Percentiles rank a stretch among this genome's conserved stretches.
phyloP scores from a whole-genome alignment of 2,329 filamentous ascomycete genomes.

The Zymoseptoria passerinii region DNA sequence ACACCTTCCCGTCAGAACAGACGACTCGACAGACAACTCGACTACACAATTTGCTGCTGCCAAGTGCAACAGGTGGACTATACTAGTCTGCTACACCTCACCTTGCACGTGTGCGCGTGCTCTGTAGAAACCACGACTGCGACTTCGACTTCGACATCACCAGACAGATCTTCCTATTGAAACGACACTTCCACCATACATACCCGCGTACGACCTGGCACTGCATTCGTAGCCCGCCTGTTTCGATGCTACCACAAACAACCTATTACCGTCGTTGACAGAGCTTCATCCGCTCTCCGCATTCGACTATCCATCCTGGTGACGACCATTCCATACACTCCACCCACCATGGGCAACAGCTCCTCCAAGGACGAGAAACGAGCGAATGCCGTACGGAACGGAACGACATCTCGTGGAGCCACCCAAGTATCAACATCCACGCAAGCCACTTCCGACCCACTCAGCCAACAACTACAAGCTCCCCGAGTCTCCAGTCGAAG shows the following conservation, averaged over 20 bases:
- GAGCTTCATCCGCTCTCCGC: not conserved
- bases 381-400: constrained; percentile 15
- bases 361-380: constrained; percentile 40
- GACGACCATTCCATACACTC: not conserved
- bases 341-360: constrained; percentile 39
- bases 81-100: not conserved
- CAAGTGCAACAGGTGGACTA: not conserved
- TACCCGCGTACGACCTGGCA: not conserved
- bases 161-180: not conserved
- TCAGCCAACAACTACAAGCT: not conserved
- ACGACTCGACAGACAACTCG: too few species aligned
- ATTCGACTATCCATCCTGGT: not conserved
- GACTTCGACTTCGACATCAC: not conserved
- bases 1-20: not conserved
- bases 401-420: not conserved
- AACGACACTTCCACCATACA: not conserved
- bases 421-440: not conserved
- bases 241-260: constrained; percentile 8
- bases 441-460: constrained; percentile 18
- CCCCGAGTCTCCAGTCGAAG: constrained; percentile 26
- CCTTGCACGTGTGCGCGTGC: not conserved
- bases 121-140: not conserved
- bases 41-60: not conserved
- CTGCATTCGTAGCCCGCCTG: not conserved
- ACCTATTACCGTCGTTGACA: not conserved